Evolutionary conservation across 208 protist species (phyloP).

Genomic region (Wallacemonas rigidus): DNA sequence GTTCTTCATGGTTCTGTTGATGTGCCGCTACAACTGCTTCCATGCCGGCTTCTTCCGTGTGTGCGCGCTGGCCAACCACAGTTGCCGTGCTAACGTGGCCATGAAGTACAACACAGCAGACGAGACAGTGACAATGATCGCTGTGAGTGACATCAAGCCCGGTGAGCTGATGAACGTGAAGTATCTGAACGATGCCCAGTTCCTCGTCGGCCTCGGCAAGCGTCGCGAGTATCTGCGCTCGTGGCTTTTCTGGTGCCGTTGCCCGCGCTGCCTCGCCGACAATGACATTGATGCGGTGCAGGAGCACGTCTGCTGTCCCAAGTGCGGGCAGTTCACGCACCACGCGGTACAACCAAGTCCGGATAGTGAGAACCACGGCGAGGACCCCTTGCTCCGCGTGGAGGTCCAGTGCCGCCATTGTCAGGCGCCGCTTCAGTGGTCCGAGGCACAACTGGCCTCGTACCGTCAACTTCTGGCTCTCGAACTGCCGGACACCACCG

Average conservation of each 20-base stretch:
- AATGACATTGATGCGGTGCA: conserved; percentile 36
- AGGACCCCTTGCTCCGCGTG: conserved; percentile 30
- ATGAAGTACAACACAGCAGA: conserved; percentile 78
- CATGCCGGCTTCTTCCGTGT: conserved; percentile 85
- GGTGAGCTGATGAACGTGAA: conserved; percentile 88
- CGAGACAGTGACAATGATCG: conserved; percentile 76
- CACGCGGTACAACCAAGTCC: conserved; percentile 28
- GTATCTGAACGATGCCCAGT: conserved; percentile 84
- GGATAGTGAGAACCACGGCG: conserved; percentile 18
- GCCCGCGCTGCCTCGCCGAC: conserved; percentile 62
- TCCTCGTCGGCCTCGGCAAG: conserved; percentile 76
- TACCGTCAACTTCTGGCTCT: conserved; percentile 26
- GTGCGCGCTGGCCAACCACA: conserved; percentile 88
- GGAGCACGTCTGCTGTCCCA: conserved; percentile 62
- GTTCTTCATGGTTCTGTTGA: conserved; percentile 63
- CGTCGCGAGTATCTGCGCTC: conserved; percentile 75
- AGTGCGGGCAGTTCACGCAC: conserved; percentile 55
- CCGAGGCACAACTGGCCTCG: conserved; percentile 21
- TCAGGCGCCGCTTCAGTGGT: conserved; percentile 27
- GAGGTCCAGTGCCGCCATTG: conserved; percentile 35
- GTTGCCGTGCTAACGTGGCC: conserved; percentile 84
- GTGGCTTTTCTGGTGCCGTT: conserved; percentile 88
- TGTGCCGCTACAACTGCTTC: conserved; percentile 91
- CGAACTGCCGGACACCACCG: conserved; percentile 37
- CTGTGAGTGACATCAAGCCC: conserved; percentile 58